A percentile compares a stretch with the other conserved stretches of the same genome.
phyloP scores from a whole-genome alignment of 2,329 filamentous ascomycete genomes.

The Botrytis tulipae region DNA sequence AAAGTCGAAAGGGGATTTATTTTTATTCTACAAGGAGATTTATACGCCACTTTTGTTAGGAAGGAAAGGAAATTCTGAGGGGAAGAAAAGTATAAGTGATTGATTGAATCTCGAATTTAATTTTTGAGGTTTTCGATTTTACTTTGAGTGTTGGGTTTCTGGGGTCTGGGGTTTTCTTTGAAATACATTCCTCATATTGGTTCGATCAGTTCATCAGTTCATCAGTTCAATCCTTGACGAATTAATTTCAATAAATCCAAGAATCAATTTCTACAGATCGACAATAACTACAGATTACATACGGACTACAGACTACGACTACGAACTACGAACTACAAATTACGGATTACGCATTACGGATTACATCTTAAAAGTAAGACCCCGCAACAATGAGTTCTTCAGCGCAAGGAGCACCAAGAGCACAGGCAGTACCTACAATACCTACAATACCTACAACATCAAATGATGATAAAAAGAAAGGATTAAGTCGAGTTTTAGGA shows the following conservation, averaged over 20 bases:
- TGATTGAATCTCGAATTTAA: neutral
- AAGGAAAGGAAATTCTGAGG: neutral
- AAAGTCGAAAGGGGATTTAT: neutral
- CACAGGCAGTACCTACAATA: conserved; percentile 3
- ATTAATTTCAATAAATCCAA: neutral
- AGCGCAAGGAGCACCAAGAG: conserved; percentile 26
- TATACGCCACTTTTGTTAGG: conserved; percentile 9
- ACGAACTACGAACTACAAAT: neutral
- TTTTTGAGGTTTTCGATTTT: neutral
- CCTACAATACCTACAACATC: neutral
- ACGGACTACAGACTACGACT: neutral
- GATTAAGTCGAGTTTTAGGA: conserved; percentile 31
- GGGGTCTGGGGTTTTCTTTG: neutral
- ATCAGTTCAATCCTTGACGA: neutral
- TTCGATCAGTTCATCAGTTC: neutral
- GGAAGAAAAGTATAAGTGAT: neutral
- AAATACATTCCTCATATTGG: neutral
- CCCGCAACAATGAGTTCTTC: conserved; percentile 32
- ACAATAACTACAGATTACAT: neutral
- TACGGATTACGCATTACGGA: neutral
- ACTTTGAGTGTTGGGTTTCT: neutral
- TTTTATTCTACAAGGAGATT: conserved; percentile 11
- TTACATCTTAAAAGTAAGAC: neutral
- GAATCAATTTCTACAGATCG: neutral
- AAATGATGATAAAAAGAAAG: conserved; percentile 31